Conservation (phyloP, 306 rosid genomes). For the Acacia melanoxylon region DNA sequence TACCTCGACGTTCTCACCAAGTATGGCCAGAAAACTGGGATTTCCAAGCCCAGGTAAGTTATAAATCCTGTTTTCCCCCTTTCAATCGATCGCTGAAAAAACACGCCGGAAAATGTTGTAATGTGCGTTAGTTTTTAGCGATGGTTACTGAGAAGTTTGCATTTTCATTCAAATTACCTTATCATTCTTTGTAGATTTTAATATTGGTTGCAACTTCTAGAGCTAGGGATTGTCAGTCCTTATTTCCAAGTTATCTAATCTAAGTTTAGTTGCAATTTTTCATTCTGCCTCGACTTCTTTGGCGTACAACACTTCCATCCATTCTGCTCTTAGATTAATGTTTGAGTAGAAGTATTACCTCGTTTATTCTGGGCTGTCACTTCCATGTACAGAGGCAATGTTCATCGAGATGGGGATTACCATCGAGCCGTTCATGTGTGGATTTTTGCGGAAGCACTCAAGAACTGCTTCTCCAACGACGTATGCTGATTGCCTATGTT, state of each 20-base stretch:
- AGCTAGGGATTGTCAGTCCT: neutral
- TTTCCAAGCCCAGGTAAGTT: conserved; percentile 69
- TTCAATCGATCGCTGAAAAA: neutral
- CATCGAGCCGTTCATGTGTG: conserved; percentile 95
- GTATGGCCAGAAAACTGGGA: conserved; percentile 65
- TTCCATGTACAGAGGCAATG: conserved; percentile 50
- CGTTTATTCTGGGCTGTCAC: neutral
- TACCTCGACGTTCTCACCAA: conserved; percentile 70
- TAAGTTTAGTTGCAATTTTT: neutral
- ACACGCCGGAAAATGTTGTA: neutral
- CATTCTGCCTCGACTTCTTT: neutral
- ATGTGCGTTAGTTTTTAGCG: neutral
- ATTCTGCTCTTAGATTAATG: neutral
- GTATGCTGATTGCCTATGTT: too few species aligned
- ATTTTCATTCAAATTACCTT: neutral
- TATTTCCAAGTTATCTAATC: neutral
- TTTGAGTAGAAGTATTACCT: neutral
- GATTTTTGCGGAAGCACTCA: conserved; percentile 83
- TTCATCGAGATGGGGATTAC: conserved; percentile 94
- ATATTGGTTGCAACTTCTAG: neutral
- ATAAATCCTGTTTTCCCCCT: conserved; percentile 14
- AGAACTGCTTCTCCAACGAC: conserved; percentile 77
- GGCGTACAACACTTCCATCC: neutral
- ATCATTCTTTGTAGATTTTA: neutral
- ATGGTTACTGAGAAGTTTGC: neutral